A percentile compares a stretch with the other conserved stretches of the same genome.
phyloP scores from a whole-genome alignment of 371 early-diverging fungal genomes.

The Coelomomyces lativittatus region DNA sequence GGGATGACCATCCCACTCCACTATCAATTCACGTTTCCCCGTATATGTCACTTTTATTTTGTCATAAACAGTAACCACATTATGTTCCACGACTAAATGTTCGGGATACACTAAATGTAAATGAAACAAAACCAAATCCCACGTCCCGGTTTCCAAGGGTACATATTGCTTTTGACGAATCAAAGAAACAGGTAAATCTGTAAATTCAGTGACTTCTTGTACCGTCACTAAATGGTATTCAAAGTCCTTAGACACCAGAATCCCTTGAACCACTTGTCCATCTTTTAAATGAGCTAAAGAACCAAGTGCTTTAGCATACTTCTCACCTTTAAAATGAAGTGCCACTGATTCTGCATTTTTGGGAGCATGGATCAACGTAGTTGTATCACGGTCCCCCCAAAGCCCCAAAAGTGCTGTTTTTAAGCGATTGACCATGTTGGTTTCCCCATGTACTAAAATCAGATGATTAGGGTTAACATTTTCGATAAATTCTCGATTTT shows the following conservation, averaged over 20 bases:
- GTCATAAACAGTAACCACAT: conserved; percentile 51
- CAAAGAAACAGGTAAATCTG: conserved; percentile 52
- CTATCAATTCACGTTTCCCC: conserved; percentile 28
- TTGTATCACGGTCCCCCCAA: conserved; percentile 48
- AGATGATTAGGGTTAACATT: conserved; percentile 87
- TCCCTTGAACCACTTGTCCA: conserved; percentile 47
- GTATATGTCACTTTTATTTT: conserved; percentile 49
- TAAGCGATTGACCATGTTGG: conserved; percentile 93
- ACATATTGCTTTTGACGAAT: conserved; percentile 63
- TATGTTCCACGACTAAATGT: no score
- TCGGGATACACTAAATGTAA: conserved; percentile 78
- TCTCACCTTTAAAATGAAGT: conserved; percentile 86
- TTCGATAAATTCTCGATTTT: conserved; percentile 97
- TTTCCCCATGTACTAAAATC: conserved; percentile 96
- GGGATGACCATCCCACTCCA: conserved; percentile 82
- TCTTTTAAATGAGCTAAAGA: background rate
- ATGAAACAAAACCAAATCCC: conserved; percentile 66
- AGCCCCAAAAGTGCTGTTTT: conserved; percentile 71
- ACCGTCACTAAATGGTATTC: conserved; percentile 66
- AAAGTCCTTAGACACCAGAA: conserved; percentile 76
- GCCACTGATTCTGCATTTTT: conserved; percentile 84
- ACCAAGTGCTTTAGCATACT: conserved; percentile 54
- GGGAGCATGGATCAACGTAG: conserved; percentile 67
- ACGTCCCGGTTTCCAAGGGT: conserved; percentile 50
- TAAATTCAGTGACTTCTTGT: conserved; percentile 56